A percentile compares a stretch with the other conserved stretches of the same genome.
Conservation (phyloP, 306 rosid species). For the Glycine tomentella region DNA sequence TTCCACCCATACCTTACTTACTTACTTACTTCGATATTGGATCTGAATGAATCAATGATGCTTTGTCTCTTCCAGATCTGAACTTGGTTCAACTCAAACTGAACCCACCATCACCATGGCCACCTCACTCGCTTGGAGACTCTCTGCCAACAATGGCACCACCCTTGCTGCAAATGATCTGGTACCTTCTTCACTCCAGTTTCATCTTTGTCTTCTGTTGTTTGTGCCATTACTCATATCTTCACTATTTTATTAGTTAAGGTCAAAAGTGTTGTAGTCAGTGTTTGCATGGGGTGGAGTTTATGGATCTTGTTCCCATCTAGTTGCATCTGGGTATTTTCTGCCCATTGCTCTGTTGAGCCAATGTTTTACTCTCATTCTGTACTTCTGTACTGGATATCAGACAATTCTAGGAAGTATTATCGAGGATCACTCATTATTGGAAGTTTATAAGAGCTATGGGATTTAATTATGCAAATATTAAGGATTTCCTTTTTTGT, state of each 20-base stretch:
- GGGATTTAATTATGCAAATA: constrained; percentile 26
- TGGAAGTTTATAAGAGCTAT: constrained; percentile 6
- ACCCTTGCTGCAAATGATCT: constrained; percentile 74
- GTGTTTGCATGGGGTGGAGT: background rate
- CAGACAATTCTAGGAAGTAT: constrained; percentile 1
- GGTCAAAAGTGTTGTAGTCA: background rate
- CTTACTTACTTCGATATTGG: background rate
- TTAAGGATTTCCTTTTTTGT: background rate
- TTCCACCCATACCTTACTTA: background rate
- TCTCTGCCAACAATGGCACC: constrained; percentile 85
- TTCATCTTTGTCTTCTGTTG: background rate
- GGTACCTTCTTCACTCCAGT: constrained; percentile 52
- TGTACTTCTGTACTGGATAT: background rate
- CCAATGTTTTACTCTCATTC: background rate
- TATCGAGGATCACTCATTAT: constrained; percentile 1
- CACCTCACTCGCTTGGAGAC: constrained; percentile 80
- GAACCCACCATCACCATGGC: constrained; percentile 68
- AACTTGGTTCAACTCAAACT: constrained; percentile 41
- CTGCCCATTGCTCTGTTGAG: constrained; percentile 20
- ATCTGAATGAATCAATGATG: constrained; percentile 45
- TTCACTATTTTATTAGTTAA: background rate
- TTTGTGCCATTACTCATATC: background rate
- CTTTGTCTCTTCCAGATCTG: constrained; percentile 68
- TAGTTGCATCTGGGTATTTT: constrained; percentile 13
- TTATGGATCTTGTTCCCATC: constrained; percentile 38